Base-by-base conservation (phyloP, 75 land plant genomes). In the Cunninghamia lanceolata region DNA sequence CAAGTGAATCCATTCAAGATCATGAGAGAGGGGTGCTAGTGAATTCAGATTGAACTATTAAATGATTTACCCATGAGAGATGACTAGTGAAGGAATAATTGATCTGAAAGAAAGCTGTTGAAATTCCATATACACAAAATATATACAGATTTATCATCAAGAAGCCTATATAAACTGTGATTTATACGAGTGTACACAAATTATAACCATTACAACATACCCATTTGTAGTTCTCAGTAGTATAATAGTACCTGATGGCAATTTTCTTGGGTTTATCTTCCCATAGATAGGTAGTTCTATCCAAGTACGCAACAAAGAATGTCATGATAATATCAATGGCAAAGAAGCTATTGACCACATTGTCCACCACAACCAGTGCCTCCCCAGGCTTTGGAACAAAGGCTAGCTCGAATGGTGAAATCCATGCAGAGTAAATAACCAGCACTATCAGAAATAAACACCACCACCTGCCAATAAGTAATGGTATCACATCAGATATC, bases 341-440 rank as follows among this genome's bases (percentile, higher is more conserved):
- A 59, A 95, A 95, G 89, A 94, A 91, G 71, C 85, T 87, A 85
- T 94, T 89, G 83, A 95, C 92, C 39, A 91, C 85, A 79, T 93
- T 86, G 82, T 93, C 97, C 1, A 91, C 25, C 1, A 92, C 80
- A 38, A 93, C 86, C 4, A 82, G 19, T 19, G 86, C 76, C 4
- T 84, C 76, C 68, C 87, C 89, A 74, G 88, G 83, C 88, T 88
- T 85, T 17, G 78, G 71, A 7, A 91, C 75, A 79, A 95, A 95
- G 43, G 91, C 93, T 45, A 94, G 85, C 89, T 95, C 93, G 59
- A 94, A 95, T 2, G 95, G 97, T 34, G 90, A 91, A 13, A 91
- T 85, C 97, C 95, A 95, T 30, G 95, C 97, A 9, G 95, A 92
- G 87, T 95, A 95, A 38, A 94, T 81, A 59, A 95, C 95, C 39